Evolutionary conservation across 1,284 basidiomycete species (phyloP).

Genomic region (Ustilago sp.): DNA sequence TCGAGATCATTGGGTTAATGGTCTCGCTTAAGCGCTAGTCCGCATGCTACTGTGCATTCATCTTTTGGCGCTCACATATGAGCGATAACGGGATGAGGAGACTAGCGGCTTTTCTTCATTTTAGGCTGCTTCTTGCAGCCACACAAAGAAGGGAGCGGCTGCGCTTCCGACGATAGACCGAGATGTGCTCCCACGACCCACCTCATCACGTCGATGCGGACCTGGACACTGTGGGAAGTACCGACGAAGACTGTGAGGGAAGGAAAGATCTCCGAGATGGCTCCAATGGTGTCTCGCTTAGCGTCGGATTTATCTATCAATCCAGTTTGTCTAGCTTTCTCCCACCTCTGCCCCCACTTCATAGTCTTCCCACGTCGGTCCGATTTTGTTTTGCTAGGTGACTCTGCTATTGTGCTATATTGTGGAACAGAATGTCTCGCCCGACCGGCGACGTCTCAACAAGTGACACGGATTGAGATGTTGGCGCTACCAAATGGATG

Average conservation of each 20-base stretch:
- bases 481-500: neutral
- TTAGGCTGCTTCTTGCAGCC: neutral
- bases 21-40: constrained; percentile 19
- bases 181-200: neutral
- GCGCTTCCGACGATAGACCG: neutral
- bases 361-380: neutral
- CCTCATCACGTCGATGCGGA: neutral
- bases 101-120: neutral
- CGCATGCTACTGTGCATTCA: neutral
- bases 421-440: neutral
- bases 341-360: neutral
- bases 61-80: constrained; percentile 8
- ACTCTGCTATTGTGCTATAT: neutral
- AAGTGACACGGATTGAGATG: neutral
- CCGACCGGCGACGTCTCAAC: neutral
- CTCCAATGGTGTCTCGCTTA: constrained; percentile 10
- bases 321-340: neutral
- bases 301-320: neutral
- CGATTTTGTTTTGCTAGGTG: neutral
- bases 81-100: neutral
- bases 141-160: neutral
- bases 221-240: neutral
- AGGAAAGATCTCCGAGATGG: constrained; percentile 1
- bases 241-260: neutral
- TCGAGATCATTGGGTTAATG: neutral